These are phyloP conservation scores for Betula pendula DNA, from an alignment of 306 rosid species.

Conservation along the genomic window DNA sequence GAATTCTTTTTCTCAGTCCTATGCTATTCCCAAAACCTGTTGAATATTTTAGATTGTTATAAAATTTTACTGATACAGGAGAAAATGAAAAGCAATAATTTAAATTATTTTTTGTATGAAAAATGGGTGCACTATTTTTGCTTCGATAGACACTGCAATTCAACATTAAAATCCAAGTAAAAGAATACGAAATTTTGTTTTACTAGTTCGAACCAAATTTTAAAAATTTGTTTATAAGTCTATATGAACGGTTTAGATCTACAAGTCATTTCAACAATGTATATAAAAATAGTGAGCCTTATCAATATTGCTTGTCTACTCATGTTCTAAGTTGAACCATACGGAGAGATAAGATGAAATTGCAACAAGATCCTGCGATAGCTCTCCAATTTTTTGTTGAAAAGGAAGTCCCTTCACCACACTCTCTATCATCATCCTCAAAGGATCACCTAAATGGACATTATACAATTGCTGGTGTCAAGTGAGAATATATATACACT, in stretches of 20 bases:
- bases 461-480: slow-evolving; percentile 33
- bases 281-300: neutral
- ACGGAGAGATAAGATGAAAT: slow-evolving; percentile 64
- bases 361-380: slow-evolving; percentile 53
- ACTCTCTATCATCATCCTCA: slow-evolving; percentile 45
- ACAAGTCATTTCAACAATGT: neutral
- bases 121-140: neutral
- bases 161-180: too few species aligned
- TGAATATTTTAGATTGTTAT: too few species aligned
- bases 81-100: too few species aligned
- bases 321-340: slow-evolving; percentile 36
- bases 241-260: neutral
- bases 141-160: neutral
- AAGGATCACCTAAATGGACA: slow-evolving; percentile 49
- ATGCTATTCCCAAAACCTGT: too few species aligned
- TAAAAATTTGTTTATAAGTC: neutral
- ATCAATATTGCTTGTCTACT: neutral
- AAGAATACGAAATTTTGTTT: neutral
- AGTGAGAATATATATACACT: slow-evolving; percentile 7
- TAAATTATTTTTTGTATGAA: too few species aligned
- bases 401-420: slow-evolving; percentile 56
- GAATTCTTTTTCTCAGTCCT: too few species aligned
- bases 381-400: slow-evolving; percentile 48
- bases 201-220: neutral
- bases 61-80: too few species aligned